A percentile compares a stretch with the other conserved stretches of the same genome.
These are phyloP conservation scores for Mycena floridula DNA, from an alignment of 768 basidiomycete species.

Conservation along the genomic window DNA sequence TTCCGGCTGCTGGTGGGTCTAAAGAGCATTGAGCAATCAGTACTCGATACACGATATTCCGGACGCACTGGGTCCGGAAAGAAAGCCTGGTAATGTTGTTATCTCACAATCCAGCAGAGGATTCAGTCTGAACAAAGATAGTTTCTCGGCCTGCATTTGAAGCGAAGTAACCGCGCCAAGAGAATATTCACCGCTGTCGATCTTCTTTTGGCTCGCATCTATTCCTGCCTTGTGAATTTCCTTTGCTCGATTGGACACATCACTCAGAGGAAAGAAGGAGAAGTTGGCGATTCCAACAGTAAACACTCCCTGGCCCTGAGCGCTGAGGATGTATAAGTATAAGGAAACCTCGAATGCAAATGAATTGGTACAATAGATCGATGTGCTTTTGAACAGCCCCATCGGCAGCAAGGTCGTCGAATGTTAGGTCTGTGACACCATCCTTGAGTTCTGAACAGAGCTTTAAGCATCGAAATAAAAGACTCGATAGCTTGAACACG, in stretches of 20 bases:
- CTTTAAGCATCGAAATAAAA: neutral
- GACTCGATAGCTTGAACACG: neutral
- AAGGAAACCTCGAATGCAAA: neutral
- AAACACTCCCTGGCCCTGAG: neutral
- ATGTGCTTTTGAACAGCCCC: neutral
- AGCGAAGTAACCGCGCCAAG: conserved; percentile 11
- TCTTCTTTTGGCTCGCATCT: conserved; percentile 17
- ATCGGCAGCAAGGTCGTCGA: neutral
- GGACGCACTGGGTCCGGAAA: too few species aligned
- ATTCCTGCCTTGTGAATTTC: conserved; percentile 14
- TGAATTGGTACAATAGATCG: neutral
- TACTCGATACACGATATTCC: too few species aligned
- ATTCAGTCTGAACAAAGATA: too few species aligned
- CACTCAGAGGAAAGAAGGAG: neutral
- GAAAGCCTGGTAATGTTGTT: conserved; percentile 25
- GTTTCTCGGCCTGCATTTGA: neutral
- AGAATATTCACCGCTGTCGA: conserved; percentile 19
- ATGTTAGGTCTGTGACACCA: neutral
- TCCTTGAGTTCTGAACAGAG: neutral
- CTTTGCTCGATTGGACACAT: neutral
- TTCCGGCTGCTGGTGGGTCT: too few species aligned
- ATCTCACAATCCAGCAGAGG: conserved; percentile 14
- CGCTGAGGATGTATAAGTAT: neutral
- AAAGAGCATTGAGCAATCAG: too few species aligned
- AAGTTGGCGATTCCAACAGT: neutral